phyloP scores from a whole-genome alignment of 768 basidiomycete species.

The Tylopilus intermedius region DNA sequence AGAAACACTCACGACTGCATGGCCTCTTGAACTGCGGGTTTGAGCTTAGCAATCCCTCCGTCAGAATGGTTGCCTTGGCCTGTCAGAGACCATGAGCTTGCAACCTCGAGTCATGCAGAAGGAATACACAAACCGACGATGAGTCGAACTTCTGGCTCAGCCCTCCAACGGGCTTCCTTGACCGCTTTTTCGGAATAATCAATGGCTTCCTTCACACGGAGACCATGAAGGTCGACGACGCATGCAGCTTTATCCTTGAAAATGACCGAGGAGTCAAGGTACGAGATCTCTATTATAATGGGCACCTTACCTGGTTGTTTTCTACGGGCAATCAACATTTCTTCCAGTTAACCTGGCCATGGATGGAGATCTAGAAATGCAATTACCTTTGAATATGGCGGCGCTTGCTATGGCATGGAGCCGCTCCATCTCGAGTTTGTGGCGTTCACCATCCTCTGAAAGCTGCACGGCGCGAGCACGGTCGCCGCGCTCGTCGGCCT shows the following conservation, averaged over 20 bases:
- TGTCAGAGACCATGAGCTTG: constrained; percentile 22
- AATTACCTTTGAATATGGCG: constrained; percentile 69
- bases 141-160: constrained; percentile 60
- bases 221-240: constrained; percentile 85
- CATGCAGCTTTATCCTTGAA: constrained; percentile 55
- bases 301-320: constrained; percentile 58
- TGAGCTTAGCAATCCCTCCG: constrained; percentile 72
- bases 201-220: constrained; percentile 91
- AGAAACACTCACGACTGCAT: constrained; percentile 60
- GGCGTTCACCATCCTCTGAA: constrained; percentile 74
- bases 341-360: not conserved
- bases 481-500: constrained; percentile 68
- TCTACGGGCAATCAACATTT: constrained; percentile 35
- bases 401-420: constrained; percentile 76
- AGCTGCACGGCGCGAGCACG: constrained; percentile 76
- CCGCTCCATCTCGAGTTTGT: constrained; percentile 67
- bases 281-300: not conserved
- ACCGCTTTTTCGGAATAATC: constrained; percentile 68
- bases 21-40: constrained; percentile 81
- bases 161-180: constrained; percentile 53
- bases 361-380: constrained; percentile 9
- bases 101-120: not conserved
- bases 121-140: constrained; percentile 68
- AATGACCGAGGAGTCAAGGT: not conserved
- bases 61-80: constrained; percentile 88